phyloP scores from a whole-genome alignment of 1,284 basidiomycete species.

The Porodaedalea pini region DNA sequence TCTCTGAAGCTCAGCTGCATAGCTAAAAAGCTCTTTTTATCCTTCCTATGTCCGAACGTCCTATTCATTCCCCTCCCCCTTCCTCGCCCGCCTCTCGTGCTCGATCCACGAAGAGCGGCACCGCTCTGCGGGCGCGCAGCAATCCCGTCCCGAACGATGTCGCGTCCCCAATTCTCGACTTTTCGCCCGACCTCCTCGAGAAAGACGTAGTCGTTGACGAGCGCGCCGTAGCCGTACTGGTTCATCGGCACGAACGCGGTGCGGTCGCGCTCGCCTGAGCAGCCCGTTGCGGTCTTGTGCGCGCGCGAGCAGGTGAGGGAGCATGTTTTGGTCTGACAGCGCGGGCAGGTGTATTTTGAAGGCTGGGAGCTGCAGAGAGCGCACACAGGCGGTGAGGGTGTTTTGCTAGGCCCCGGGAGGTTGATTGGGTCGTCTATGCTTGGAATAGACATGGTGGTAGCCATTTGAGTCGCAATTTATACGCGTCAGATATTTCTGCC shows the following conservation, averaged over 20 bases:
- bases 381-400: slow-evolving; percentile 36
- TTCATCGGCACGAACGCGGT: slow-evolving; percentile 76
- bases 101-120: slow-evolving; percentile 24
- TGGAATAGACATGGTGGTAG: not conserved
- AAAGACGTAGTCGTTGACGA: slow-evolving; percentile 84
- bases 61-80: slow-evolving; percentile 21
- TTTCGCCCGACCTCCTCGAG: slow-evolving; percentile 77
- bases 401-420: slow-evolving; percentile 6
- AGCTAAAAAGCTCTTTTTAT: slow-evolving; percentile 61
- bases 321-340: slow-evolving; percentile 68
- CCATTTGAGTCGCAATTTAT: not conserved
- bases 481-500: too few species aligned
- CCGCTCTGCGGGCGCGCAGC: slow-evolving; percentile 25
- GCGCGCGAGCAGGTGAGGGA: slow-evolving; percentile 66
- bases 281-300: slow-evolving; percentile 66
- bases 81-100: slow-evolving; percentile 20
- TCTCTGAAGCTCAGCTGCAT: slow-evolving; percentile 62
- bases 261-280: slow-evolving; percentile 73
- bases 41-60: slow-evolving; percentile 26
- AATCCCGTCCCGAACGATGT: slow-evolving; percentile 55
- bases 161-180: slow-evolving; percentile 66
- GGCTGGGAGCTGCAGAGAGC: slow-evolving; percentile 42
- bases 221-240: slow-evolving; percentile 71
- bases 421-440: not conserved
- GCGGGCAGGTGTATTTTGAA: slow-evolving; percentile 79